Evolutionary conservation across 495 filamentous ascomycete genomes (phyloP).

Genomic region (Daldinia caldariorum): DNA sequence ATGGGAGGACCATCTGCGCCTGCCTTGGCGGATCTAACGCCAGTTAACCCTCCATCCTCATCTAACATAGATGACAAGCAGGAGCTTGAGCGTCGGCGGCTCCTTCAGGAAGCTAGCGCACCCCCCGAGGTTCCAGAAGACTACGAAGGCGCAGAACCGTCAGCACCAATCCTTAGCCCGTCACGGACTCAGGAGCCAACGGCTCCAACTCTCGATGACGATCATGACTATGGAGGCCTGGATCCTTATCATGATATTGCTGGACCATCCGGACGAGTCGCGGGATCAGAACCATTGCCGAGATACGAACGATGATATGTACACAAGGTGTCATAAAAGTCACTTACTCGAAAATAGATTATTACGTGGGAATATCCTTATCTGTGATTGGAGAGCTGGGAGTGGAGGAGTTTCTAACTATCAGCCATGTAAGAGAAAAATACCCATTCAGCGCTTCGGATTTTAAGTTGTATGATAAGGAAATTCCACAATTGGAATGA

Average conservation of each 20-base stretch:
- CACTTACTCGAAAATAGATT: neutral
- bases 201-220: conserved; percentile 73
- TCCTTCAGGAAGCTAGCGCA: conserved; percentile 77
- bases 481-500: conserved; percentile 10
- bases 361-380: neutral
- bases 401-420: neutral
- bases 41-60: conserved; percentile 45
- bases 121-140: conserved; percentile 65
- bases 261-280: conserved; percentile 31
- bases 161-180: conserved; percentile 33
- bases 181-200: conserved; percentile 57
- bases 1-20: conserved; percentile 57
- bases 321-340: conserved; percentile 1
- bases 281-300: conserved; percentile 54
- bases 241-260: conserved; percentile 48
- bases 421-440: conserved; percentile 11
- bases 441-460: conserved; percentile 17
- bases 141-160: conserved; percentile 48
- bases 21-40: conserved; percentile 55
- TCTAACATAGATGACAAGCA: conserved; percentile 78
- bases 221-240: conserved; percentile 62
- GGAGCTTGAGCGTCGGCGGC: conserved; percentile 78
- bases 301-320: conserved; percentile 54
- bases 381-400: neutral
- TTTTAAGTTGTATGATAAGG: conserved; percentile 23